Percentiles rank a stretch among this genome's conserved stretches.
Conservation (phyloP, 805 yeast species). For the Scheffersomyces stipitis region DNA sequence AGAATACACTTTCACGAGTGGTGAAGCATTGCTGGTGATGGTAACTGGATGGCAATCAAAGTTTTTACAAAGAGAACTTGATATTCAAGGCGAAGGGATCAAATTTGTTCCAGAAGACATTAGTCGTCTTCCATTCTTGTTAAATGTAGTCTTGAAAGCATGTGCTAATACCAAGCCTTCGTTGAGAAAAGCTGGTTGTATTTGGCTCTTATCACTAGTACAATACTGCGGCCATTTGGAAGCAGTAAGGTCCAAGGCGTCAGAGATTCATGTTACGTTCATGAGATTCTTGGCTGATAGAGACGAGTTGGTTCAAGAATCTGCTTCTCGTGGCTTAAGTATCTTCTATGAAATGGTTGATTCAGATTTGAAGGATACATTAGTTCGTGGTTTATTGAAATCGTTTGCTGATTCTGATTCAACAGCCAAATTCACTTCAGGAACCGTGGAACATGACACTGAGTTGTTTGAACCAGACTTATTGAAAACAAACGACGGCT, state of each 20-base stretch:
- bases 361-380: slow-evolving; percentile 60
- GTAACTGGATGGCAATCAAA: slow-evolving; percentile 77
- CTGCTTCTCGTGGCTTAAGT: slow-evolving; percentile 87
- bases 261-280: slow-evolving; percentile 71
- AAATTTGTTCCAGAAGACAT: slow-evolving; percentile 16
- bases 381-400: slow-evolving; percentile 68
- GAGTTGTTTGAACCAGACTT: slow-evolving; percentile 82
- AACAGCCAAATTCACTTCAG: slow-evolving; percentile 51
- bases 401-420: slow-evolving; percentile 74
- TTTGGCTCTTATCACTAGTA: slow-evolving; percentile 80
- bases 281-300: slow-evolving; percentile 76
- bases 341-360: slow-evolving; percentile 79
- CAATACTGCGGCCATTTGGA: slow-evolving; percentile 64
- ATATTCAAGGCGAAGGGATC: slow-evolving; percentile 43
- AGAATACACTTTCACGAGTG: slow-evolving; percentile 75
- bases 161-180: slow-evolving; percentile 71
- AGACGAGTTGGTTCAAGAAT: slow-evolving; percentile 88
- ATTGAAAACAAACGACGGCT: slow-evolving; percentile 77
- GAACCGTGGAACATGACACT: slow-evolving; percentile 75
- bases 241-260: slow-evolving; percentile 40
- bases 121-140: slow-evolving; percentile 29
- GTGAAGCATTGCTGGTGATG: slow-evolving; percentile 76
- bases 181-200: slow-evolving; percentile 71
- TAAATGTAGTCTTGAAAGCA: slow-evolving; percentile 51
- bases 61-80: slow-evolving; percentile 51